Conservation (phyloP, 805 yeast species). For the Ogataea nonfermentans region DNA sequence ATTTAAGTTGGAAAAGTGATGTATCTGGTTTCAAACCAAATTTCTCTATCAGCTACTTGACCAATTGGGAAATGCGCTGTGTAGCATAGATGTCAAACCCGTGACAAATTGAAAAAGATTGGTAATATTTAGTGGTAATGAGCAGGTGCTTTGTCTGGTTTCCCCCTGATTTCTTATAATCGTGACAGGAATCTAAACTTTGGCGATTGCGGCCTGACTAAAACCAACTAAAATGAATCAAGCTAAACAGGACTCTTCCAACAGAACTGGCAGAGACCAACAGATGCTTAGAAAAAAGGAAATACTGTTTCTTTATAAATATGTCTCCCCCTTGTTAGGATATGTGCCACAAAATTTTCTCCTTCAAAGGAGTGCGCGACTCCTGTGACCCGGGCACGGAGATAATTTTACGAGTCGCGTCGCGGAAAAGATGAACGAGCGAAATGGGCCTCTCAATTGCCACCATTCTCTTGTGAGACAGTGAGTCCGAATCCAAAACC, state of each 20-base stretch:
- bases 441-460: not conserved
- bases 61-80: constrained; percentile 6
- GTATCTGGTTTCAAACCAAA: constrained; percentile 8
- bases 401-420: constrained; percentile 10
- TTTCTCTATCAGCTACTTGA: constrained; percentile 1
- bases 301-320: constrained; percentile 12
- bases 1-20: constrained; percentile 9
- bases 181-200: not conserved
- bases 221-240: constrained; percentile 1
- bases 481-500: too few species aligned
- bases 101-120: not conserved
- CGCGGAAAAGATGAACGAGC: not conserved
- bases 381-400: constrained; percentile 9
- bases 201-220: constrained; percentile 1
- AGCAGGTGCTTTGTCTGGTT: constrained; percentile 5
- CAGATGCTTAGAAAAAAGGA: constrained; percentile 8
- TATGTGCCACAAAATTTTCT: constrained; percentile 11
- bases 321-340: constrained; percentile 11
- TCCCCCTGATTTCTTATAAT: constrained; percentile 4
- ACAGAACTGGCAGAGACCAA: constrained; percentile 4
- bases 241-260: constrained; percentile 6
- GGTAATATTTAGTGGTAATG: not conserved
- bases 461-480: too few species aligned
- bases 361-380: constrained; percentile 13
- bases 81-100: constrained; percentile 12